phyloP scores from a whole-genome alignment of 495 filamentous ascomycete species.

The Thozetella sp. region DNA sequence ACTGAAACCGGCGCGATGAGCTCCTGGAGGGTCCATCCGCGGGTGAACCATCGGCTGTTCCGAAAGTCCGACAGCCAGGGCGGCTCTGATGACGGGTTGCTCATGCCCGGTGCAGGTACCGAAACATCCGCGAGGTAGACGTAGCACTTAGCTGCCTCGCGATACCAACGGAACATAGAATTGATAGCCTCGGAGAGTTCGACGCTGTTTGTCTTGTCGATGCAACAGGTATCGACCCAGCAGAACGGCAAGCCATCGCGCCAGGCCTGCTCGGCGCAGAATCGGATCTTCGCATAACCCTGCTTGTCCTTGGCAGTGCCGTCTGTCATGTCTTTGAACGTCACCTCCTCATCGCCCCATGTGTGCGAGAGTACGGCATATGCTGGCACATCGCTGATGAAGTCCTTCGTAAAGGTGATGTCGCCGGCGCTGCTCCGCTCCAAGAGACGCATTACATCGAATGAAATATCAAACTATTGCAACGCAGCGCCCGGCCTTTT shows the following conservation, averaged over 20 bases:
- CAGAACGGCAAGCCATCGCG: constrained; percentile 10
- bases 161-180: constrained; percentile 30
- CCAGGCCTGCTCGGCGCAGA: constrained; percentile 25
- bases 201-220: too few species aligned
- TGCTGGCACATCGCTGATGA: too few species aligned
- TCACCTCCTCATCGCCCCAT: constrained; percentile 20
- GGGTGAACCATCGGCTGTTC: neutral
- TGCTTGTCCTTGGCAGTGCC: constrained; percentile 17
- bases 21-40: too few species aligned
- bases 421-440: too few species aligned
- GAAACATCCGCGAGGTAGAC: constrained; percentile 24
- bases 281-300: constrained; percentile 27
- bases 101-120: too few species aligned
- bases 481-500: too few species aligned
- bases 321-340: constrained; percentile 17
- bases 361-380: constrained; percentile 25
- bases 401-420: too few species aligned
- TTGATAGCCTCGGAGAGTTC: constrained; percentile 27
- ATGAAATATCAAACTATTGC: too few species aligned
- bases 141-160: constrained; percentile 21
- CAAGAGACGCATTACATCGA: too few species aligned
- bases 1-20: constrained; percentile 22
- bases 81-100: too few species aligned
- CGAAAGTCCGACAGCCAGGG: neutral
- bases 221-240: constrained; percentile 33